Conservation (phyloP, 2,329 filamentous ascomycete genomes). For the Apiospora pterosperma region DNA sequence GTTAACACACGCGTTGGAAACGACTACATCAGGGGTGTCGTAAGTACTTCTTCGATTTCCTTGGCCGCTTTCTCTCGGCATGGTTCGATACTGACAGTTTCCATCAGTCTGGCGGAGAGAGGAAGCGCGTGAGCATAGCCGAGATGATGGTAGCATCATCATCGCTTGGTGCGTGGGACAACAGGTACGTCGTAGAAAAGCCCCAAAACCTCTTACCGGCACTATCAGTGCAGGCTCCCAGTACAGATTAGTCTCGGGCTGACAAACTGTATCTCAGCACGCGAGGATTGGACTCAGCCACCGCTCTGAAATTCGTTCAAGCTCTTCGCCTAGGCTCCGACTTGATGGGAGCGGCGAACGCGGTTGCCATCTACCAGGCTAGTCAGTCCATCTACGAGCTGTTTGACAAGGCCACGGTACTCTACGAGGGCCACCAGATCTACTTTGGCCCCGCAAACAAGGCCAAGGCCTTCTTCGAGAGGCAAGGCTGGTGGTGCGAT, state of each 20-base stretch:
- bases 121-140: slow-evolving; percentile 78
- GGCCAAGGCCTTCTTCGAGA: slow-evolving; percentile 64
- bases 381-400: slow-evolving; percentile 66
- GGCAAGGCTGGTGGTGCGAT: slow-evolving; percentile 67
- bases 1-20: slow-evolving; percentile 72
- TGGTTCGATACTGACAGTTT: too few species aligned
- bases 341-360: slow-evolving; percentile 57
- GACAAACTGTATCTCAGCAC: slow-evolving; percentile 40
- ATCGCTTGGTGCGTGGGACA: slow-evolving; percentile 36
- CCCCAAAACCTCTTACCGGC: slow-evolving; percentile 29
- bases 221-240: neutral
- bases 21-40: slow-evolving; percentile 68
- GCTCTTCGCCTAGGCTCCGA: slow-evolving; percentile 63
- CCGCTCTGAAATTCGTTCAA: slow-evolving; percentile 70
- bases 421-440: slow-evolving; percentile 76
- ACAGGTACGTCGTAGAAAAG: slow-evolving; percentile 58
- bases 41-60: too few species aligned
- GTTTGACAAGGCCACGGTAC: slow-evolving; percentile 72
- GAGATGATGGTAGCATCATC: slow-evolving; percentile 68
- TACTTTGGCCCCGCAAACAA: slow-evolving; percentile 63
- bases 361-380: slow-evolving; percentile 71
- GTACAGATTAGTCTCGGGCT: neutral
- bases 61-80: too few species aligned
- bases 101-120: slow-evolving; percentile 68
- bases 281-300: slow-evolving; percentile 68